Percentiles rank a stretch among this genome's conserved stretches.
Evolutionary conservation across 768 basidiomycete genomes (phyloP).

Genomic region (Termitomyces sp.): DNA sequence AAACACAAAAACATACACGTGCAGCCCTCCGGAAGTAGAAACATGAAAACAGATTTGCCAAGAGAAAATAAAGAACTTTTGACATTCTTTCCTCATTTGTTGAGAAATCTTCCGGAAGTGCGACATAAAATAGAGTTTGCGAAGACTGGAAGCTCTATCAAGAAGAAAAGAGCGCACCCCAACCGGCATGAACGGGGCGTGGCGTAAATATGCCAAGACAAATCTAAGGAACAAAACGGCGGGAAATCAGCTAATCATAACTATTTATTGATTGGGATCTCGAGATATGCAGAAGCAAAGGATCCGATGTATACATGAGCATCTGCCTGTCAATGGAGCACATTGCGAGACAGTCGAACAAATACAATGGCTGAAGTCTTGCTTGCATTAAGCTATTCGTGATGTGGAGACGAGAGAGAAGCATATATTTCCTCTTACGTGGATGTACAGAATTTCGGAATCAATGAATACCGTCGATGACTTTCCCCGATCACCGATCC

Average conservation of each 20-base stretch:
- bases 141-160: background rate
- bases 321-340: background rate
- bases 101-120: background rate
- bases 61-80: background rate
- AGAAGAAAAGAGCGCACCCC: background rate
- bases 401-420: background rate
- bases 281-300: background rate
- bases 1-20: background rate
- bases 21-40: background rate
- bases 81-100: background rate
- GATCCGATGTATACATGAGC: background rate
- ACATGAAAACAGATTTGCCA: background rate
- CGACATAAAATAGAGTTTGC: background rate
- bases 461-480: background rate
- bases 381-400: background rate
- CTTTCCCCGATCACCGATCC: slow-evolving; percentile 14
- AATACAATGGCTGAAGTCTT: background rate
- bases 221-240: background rate
- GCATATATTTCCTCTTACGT: background rate
- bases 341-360: too few species aligned
- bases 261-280: background rate
- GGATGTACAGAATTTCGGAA: background rate
- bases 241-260: background rate
- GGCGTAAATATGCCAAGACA: background rate
- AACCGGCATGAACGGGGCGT: background rate